Percentiles rank a stretch among this genome's conserved stretches.
phyloP scores from a whole-genome alignment of 306 rosid species.

The Cicer arietinum region DNA sequence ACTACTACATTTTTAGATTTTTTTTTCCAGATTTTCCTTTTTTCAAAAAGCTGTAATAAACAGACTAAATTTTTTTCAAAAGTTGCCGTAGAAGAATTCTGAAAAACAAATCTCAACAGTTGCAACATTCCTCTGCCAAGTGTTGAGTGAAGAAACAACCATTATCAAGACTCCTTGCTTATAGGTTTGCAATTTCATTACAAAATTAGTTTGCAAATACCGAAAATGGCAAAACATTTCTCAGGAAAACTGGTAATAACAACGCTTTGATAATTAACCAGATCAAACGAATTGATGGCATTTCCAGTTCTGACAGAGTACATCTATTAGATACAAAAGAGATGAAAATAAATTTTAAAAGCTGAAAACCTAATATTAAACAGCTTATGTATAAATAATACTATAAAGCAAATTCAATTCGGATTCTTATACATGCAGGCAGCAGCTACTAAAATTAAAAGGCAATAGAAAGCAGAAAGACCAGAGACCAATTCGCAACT shows the following conservation, averaged over 20 bases:
- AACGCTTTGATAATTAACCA: background rate
- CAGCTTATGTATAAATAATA: conserved; percentile 8
- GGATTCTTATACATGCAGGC: background rate
- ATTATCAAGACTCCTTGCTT: background rate
- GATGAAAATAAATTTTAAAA: background rate
- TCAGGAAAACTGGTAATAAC: background rate
- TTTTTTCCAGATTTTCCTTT: too few species aligned
- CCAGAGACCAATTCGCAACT: conserved; percentile 39
- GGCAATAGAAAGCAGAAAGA: conserved; percentile 44
- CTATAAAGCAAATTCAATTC: conserved; percentile 32
- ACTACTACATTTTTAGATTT: too few species aligned
- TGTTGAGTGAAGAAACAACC: too few species aligned
- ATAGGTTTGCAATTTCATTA: background rate
- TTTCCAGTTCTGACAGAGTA: background rate
- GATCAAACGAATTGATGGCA: conserved; percentile 17
- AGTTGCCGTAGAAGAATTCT: too few species aligned
- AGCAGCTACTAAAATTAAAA: conserved; percentile 29
- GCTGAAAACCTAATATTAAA: conserved; percentile 9
- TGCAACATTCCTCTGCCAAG: too few species aligned
- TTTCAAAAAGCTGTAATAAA: too few species aligned
- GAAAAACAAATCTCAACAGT: too few species aligned
- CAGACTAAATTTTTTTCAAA: too few species aligned
- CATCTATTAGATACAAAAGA: background rate
- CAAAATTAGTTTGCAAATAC: background rate
- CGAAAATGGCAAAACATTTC: background rate